Evolutionary conservation across 345 rosid genomes (phyloP), one percentile per base, ranked within the genome.

Genomic region (Streptanthus diversifolius): DNA sequence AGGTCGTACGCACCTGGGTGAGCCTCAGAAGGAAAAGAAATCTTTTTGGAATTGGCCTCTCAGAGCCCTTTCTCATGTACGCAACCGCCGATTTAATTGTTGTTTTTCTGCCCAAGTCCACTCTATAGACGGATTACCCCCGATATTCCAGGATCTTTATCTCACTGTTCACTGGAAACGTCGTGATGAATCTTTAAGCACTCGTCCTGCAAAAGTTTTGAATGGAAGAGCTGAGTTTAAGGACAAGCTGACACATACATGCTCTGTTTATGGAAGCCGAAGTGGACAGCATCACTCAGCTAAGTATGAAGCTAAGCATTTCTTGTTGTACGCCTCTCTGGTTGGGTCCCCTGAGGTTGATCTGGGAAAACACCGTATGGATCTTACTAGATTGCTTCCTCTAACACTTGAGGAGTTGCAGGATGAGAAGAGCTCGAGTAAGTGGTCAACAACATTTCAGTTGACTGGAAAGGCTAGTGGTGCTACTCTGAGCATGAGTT

Each of bases 321-420:
- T 90, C 83, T 80, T 90, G 85, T 85, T 93, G 37, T 89, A 82
- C 73, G 92, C 82, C 36, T 74, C 87, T 40, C 79, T 85, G 66
- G 73, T 77, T 72, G 88, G 84, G 69, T 76, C 80, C 15, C 90
- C 85, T 1, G 97, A 85, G 60, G 80, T 87, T 81, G 97, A 93
- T 82, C 77, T 93, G 81, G 98, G 98, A 39, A 93, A 90, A 85
- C 98, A 93, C 74, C 88, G 97, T 63, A 85, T 93, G 78, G 98
- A 93, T 60, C 92, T 93, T 66, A 87, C 98, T 0, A 88, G 87
- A 67, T 72, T 93, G 79, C 93, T 93, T 77, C 98, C 98, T 55
- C 86, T 89, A 70, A 87, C 98, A 14, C 77, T 90, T 76, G 98
- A 93, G 82, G 98, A 90, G 73, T 67, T 93, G 80, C 92, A 90